Percentiles rank a stretch among this genome's conserved stretches.
Evolutionary conservation across 2,329 filamentous ascomycete genomes (phyloP).

Genomic region (Botrytis paeoniae): DNA sequence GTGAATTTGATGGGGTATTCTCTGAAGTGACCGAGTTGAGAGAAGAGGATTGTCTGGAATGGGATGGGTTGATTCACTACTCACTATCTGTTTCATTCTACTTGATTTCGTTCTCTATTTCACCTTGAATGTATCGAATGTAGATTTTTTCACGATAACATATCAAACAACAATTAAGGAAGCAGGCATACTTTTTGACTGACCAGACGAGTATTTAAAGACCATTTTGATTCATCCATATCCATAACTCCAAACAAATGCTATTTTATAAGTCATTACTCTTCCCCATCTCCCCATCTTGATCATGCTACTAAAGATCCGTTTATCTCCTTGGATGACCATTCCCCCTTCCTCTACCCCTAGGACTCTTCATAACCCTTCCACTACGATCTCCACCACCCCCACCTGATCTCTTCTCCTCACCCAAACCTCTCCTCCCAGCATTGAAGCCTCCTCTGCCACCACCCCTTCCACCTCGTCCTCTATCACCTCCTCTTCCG

Average conservation of each 20-base stretch:
- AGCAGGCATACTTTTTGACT: neutral
- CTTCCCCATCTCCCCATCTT: neutral
- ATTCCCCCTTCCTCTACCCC: conserved; percentile 27
- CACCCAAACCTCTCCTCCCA: conserved; percentile 26
- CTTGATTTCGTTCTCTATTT: neutral
- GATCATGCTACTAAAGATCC: neutral
- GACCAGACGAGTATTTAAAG: neutral
- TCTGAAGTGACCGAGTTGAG: neutral
- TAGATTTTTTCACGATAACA: neutral
- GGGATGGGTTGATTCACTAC: neutral
- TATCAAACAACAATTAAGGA: neutral
- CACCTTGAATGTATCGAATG: neutral
- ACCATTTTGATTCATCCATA: conserved; percentile 12
- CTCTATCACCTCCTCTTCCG: conserved; percentile 47
- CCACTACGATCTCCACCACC: conserved; percentile 1
- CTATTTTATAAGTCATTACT: conserved; percentile 5
- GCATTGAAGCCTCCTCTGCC: conserved; percentile 26
- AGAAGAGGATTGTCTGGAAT: neutral
- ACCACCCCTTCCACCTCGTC: conserved; percentile 34
- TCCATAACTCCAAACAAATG: conserved; percentile 5
- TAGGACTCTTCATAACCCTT: conserved; percentile 18
- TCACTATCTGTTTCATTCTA: neutral
- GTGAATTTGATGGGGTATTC: neutral
- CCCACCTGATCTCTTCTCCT: conserved; percentile 9
- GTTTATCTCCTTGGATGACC: conserved; percentile 8